Percentiles rank a stretch among this genome's conserved stretches.
phyloP scores from a whole-genome alignment of 2,329 filamentous ascomycete species.

The Cladosporium sp. region DNA sequence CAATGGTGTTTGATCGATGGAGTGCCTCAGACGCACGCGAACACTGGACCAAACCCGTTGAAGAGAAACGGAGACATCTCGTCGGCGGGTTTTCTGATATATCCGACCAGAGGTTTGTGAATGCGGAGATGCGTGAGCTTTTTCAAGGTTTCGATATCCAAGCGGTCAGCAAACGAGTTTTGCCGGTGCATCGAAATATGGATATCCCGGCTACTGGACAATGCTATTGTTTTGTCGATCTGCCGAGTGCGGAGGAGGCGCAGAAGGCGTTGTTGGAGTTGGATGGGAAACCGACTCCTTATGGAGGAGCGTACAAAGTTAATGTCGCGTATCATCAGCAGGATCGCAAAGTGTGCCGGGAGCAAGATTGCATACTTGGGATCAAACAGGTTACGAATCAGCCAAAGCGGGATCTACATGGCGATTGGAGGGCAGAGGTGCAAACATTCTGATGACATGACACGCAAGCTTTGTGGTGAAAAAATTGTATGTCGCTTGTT shows the following conservation, averaged over 20 bases:
- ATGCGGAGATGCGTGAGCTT: conserved; percentile 39
- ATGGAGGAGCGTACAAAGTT: conserved; percentile 21
- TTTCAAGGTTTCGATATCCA: conserved; percentile 43
- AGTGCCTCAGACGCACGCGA: conserved; percentile 36
- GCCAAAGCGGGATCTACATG: neutral
- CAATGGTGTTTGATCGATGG: conserved; percentile 38
- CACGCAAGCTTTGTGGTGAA: too few species aligned
- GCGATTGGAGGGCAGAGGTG: conserved; percentile 1
- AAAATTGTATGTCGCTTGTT: neutral
- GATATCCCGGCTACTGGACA: conserved; percentile 16
- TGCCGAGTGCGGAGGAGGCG: conserved; percentile 24
- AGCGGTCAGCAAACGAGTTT: conserved; percentile 43
- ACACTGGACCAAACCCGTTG: conserved; percentile 26
- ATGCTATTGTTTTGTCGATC: conserved; percentile 30
- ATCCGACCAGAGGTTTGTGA: conserved; percentile 37
- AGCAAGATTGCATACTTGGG: neutral
- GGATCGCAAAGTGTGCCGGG: conserved; percentile 4
- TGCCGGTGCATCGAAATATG: conserved; percentile 15
- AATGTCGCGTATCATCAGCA: conserved; percentile 13
- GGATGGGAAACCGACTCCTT: conserved; percentile 21
- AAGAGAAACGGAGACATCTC: conserved; percentile 41
- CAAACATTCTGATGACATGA: too few species aligned
- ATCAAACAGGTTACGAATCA: neutral
- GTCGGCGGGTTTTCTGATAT: conserved; percentile 45
- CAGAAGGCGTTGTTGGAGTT: conserved; percentile 20